Evolutionary conservation across 208 protist genomes (phyloP), one percentile per base, ranked within the genome.

Genomic region (Leishmania aethiopica): DNA sequence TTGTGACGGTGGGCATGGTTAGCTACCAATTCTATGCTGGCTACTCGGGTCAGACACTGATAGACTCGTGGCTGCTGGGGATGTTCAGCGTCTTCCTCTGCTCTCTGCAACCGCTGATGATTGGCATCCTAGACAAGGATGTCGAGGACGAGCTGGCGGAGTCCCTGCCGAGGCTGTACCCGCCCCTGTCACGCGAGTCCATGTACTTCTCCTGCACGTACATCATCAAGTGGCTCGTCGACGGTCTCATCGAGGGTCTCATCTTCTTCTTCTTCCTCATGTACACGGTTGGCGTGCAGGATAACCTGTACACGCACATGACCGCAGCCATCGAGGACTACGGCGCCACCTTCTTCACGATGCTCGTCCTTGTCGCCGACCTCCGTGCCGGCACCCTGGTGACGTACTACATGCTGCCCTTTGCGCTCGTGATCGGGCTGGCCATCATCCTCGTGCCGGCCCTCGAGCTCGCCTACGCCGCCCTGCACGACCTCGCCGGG

Each of bases 61-160:
- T 96, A 75, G 94, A 98, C 78, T 92, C 90, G 40, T 98, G 95
- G 95, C 78, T 97, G 67, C 75, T 97, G 13, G 85, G 89, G 2
- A 81, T 98, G 74, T 96, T 90, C 89, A 97, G 94, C 79, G 84
- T 96, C 53, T 85, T 97, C 64, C 97, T 95, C 83, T 93, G 88
- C 71, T 89, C 90, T 2, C 76, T 98, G 77, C 92, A 92, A 73
- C 96, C 96, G n/a, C 60, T 97, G 1, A 75, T 94, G 73, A 88
- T 94, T 45, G 94, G 93, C 57, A 91, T 96, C 59, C 83, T 96
- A 62, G 96, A 98, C 66, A 96, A 97, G 82, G 96, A 98, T 84
- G 88, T 97, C 51, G 85, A 91, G 49, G 94, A 97, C 62, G 94
- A 96, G 66, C 77, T 96, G 13, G 88, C 95, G 47, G 95, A 86